Percentiles rank a stretch among this genome's conserved stretches.
These are phyloP conservation scores for Phyllosticta capitalensis DNA, from an alignment of 2,329 filamentous ascomycete species.

Conservation along the genomic window DNA sequence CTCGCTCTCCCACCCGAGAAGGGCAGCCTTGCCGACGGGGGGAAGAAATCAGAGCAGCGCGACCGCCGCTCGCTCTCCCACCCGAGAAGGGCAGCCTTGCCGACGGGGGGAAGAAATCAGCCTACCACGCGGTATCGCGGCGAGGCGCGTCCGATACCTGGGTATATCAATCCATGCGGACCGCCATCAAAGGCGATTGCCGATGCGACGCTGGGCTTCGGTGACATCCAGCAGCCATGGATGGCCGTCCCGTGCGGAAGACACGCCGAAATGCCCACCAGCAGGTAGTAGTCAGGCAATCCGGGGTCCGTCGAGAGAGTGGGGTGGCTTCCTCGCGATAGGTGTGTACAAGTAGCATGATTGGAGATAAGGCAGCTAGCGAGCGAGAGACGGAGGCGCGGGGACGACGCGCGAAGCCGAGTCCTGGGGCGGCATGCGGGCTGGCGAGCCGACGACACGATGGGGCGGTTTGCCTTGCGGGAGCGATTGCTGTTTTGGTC, in stretches of 20 bases:
- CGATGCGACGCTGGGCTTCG: background rate
- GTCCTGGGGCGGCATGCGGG: background rate
- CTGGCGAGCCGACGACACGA: background rate
- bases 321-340: too few species aligned
- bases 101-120: background rate
- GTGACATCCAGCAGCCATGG: too few species aligned
- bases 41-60: background rate
- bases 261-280: too few species aligned
- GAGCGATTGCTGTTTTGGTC: too few species aligned
- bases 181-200: background rate
- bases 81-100: background rate
- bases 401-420: background rate
- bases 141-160: background rate
- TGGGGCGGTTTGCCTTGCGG: background rate
- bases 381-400: background rate
- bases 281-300: too few species aligned
- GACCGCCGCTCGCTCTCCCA: background rate
- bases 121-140: background rate
- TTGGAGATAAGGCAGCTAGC: background rate
- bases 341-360: too few species aligned
- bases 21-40: background rate
- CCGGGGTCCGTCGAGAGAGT: too few species aligned
- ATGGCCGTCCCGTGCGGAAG: too few species aligned
- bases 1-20: background rate
- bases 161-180: background rate